Evolutionary conservation across 2,329 filamentous ascomycete genomes (phyloP), one percentile per base, ranked within the genome.

Genomic region (Penicillium concentricum): DNA sequence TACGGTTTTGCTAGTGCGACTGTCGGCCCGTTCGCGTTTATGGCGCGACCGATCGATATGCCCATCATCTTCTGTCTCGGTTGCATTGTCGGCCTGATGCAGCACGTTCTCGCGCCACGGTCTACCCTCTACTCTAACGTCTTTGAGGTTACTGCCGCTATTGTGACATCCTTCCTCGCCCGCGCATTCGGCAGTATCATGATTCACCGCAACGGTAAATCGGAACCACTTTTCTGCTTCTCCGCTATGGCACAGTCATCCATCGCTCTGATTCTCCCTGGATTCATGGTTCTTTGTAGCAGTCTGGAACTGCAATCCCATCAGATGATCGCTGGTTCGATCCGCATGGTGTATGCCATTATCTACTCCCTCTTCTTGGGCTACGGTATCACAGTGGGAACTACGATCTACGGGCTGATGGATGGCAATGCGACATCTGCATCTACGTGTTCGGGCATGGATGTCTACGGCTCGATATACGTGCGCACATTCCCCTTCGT

Each of bases 1-100:
- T 92, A 91, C 65, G 91, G 91, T 0, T 73, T 91, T 13, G 91
- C 91, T 2, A 91, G 89, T 34, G 86, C 86, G 1, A 83, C 81
- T 5, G 90, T 94, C 2, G 90, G 89, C 0, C 90, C 90, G 0
- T 95, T 95, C 67, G 90, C 89, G 12, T 96, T 95, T 67, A 79
- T 86, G 54, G 90, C 88, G 3, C 84, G 90, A 4, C 84, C 87
- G 42, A 89, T 94, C 67, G 91, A 96, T 69, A 78, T 95, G 63
- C 90, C 90, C 0, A 82, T 93, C 30, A 86, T 87, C 43, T 95
- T 95, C 71, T 59, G 91, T 1, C 81, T 96, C 0, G 91, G 91
- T 5, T 87, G 84, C 66, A 77, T 93, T 20, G 80, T 95, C 2
- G 91, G 91, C 1, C 76, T 87, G 52, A 79, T 96, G 54, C 90